Percentiles rank a stretch among this genome's conserved stretches.
Conservation (phyloP, 2,329 filamentous ascomycete genomes). For the Scedosporium boydii region DNA sequence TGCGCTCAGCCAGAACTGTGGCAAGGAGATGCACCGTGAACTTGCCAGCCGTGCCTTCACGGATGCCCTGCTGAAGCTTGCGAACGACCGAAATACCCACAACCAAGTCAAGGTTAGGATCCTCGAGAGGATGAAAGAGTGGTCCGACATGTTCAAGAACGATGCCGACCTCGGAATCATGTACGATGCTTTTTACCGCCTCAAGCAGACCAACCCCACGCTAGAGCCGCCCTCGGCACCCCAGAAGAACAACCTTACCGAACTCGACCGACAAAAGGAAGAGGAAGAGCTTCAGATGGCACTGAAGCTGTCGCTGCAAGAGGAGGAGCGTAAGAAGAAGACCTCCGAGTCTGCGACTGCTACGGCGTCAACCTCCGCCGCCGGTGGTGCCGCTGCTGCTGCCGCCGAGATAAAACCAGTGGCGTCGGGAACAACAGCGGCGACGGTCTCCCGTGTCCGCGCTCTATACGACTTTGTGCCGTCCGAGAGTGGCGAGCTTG, state of each 20-base stretch:
- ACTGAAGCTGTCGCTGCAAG: slow-evolving; percentile 82
- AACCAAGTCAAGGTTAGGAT: slow-evolving; percentile 96
- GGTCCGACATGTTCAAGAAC: slow-evolving; percentile 86
- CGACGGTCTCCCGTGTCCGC: slow-evolving; percentile 88
- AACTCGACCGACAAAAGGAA: slow-evolving; percentile 84
- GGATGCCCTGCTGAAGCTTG: slow-evolving; percentile 81
- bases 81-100: slow-evolving; percentile 91
- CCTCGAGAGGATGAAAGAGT: slow-evolving; percentile 89
- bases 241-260: slow-evolving; percentile 83
- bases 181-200: slow-evolving; percentile 83
- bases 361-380: slow-evolving; percentile 24
- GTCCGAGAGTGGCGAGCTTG: slow-evolving; percentile 86
- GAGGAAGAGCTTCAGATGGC: slow-evolving; percentile 97
- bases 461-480: slow-evolving; percentile 93
- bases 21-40: slow-evolving; percentile 77
- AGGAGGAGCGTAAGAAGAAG: slow-evolving; percentile 59
- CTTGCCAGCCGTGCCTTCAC: slow-evolving; percentile 88
- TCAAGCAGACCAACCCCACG: slow-evolving; percentile 79
- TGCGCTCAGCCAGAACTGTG: slow-evolving; percentile 86
- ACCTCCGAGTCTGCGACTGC: slow-evolving; percentile 25
- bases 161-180: slow-evolving; percentile 94
- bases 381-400: slow-evolving; percentile 20
- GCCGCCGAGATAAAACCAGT: slow-evolving; percentile 44
- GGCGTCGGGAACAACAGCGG: slow-evolving; percentile 76
- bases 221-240: slow-evolving; percentile 87